Evolutionary conservation across 1,139 yeast species (phyloP).

Genomic region (Suhomyces bribrorum): DNA sequence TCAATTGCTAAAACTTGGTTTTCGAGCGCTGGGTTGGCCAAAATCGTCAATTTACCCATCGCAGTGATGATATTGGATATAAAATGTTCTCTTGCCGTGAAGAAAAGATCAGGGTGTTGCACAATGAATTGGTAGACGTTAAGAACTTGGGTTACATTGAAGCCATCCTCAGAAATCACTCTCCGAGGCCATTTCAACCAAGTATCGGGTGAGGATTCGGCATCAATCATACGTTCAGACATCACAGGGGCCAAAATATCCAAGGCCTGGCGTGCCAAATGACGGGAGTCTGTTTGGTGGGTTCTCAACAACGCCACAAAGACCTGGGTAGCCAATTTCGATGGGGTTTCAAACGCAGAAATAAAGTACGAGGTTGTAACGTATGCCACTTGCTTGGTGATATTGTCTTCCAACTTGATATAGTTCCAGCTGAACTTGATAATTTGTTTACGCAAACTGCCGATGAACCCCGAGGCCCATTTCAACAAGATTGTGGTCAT

Average conservation of each 20-base stretch:
- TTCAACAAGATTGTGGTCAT: slow-evolving; percentile 76
- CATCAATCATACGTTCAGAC: slow-evolving; percentile 62
- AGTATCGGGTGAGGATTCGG: slow-evolving; percentile 54
- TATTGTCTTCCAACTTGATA: slow-evolving; percentile 83
- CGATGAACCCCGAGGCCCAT: slow-evolving; percentile 61
- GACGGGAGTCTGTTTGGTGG: slow-evolving; percentile 82
- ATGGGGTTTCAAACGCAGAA: slow-evolving; percentile 84
- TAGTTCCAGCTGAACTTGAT: slow-evolving; percentile 95
- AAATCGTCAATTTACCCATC: slow-evolving; percentile 85
- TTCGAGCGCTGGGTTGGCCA: slow-evolving; percentile 78
- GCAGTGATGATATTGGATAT: slow-evolving; percentile 90
- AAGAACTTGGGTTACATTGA: slow-evolving; percentile 76
- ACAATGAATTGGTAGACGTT: slow-evolving; percentile 90
- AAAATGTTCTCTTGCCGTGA: slow-evolving; percentile 83
- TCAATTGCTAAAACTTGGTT: slow-evolving; percentile 87
- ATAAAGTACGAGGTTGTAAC: slow-evolving; percentile 87
- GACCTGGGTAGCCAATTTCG: slow-evolving; percentile 86
- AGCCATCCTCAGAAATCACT: slow-evolving; percentile 87
- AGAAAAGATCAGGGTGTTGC: slow-evolving; percentile 82
- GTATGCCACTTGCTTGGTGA: slow-evolving; percentile 91
- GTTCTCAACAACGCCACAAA: slow-evolving; percentile 87
- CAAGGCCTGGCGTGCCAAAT: slow-evolving; percentile 81
- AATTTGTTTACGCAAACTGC: slow-evolving; percentile 77
- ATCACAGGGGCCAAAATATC: slow-evolving; percentile 89
- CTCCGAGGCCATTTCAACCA: slow-evolving; percentile 98